Evolutionary conservation across 2,329 filamentous ascomycete genomes (phyloP).

Genomic region (Scopulariopsis brevicaulis): DNA sequence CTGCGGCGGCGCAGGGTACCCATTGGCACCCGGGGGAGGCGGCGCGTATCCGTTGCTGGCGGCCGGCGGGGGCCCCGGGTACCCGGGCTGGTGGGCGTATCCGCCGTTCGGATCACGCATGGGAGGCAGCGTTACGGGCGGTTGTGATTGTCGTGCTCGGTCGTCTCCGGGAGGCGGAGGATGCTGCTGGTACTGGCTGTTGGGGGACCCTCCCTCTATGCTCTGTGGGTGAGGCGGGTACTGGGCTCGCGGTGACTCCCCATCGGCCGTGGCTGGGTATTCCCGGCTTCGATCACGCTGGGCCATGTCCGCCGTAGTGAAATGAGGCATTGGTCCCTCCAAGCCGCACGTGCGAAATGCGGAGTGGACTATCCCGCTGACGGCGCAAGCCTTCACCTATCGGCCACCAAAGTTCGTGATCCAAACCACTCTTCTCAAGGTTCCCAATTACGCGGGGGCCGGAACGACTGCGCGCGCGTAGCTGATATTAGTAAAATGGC

Average conservation of each 20-base stretch:
- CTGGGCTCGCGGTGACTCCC: not conserved
- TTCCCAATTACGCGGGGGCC: not conserved
- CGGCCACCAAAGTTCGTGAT: not conserved
- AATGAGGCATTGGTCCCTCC: conserved; percentile 3
- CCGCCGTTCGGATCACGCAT: conserved; percentile 1
- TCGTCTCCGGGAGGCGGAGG: not conserved
- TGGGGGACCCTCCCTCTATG: not conserved
- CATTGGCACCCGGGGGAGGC: not conserved
- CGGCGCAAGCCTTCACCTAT: not conserved
- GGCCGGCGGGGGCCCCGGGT: not conserved
- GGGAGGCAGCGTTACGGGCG: conserved; percentile 1
- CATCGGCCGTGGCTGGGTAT: not conserved
- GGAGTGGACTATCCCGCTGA: not conserved
- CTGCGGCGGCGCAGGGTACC: not conserved
- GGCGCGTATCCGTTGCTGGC: conserved; percentile 1
- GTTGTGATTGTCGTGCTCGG: not conserved
- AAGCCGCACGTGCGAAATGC: not conserved
- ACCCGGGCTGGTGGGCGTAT: not conserved
- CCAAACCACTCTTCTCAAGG: not conserved
- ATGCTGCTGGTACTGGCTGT: not conserved
- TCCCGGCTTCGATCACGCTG: conserved; percentile 2
- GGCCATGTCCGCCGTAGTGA: conserved; percentile 1
- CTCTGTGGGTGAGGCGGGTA: not conserved
- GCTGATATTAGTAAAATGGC: not conserved
- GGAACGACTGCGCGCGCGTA: not conserved